These are phyloP conservation scores for Lentinula sp. DNA, from an alignment of 768 basidiomycete genomes.

Conservation along the genomic window DNA sequence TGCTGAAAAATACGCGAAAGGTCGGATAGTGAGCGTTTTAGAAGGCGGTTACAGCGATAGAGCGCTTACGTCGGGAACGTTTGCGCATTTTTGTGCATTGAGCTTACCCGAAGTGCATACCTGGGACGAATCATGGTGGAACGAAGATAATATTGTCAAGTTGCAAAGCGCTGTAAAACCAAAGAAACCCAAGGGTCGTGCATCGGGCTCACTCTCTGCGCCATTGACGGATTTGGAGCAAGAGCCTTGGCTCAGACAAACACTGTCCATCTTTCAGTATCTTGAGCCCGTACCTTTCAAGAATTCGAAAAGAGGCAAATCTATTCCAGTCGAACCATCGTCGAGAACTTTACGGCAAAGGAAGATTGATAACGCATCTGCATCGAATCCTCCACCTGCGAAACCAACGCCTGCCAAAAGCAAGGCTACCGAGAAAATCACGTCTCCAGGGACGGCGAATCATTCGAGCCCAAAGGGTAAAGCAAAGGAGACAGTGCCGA, in stretches of 20 bases:
- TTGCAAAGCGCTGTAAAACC: constrained; percentile 66
- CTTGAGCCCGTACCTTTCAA: constrained; percentile 28
- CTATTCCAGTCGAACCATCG: constrained; percentile 20
- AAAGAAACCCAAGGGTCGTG: constrained; percentile 53
- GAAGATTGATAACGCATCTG: constrained; percentile 21
- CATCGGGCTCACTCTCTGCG: constrained; percentile 25
- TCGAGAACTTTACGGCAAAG: constrained; percentile 46
- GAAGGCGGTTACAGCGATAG: constrained; percentile 95
- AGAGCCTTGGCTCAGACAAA: constrained; percentile 56
- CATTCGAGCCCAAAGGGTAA: neutral
- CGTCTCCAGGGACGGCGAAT: neutral
- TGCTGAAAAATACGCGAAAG: constrained; percentile 56
- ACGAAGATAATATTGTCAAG: constrained; percentile 47
- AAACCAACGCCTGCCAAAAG: constrained; percentile 3
- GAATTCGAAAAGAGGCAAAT: constrained; percentile 14
- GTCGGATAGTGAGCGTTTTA: constrained; percentile 79
- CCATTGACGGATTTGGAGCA: constrained; percentile 17
- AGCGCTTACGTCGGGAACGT: constrained; percentile 75
- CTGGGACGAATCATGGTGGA: constrained; percentile 54
- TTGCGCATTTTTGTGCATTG: constrained; percentile 78
- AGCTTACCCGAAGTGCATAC: constrained; percentile 18
- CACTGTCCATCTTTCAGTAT: constrained; percentile 40
- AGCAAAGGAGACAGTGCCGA: neutral
- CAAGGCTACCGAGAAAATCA: constrained; percentile 10
- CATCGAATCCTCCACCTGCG: constrained; percentile 13